Evolutionary conservation across 257 asterid genomes (phyloP).

Genomic region (Avicennia marina): DNA sequence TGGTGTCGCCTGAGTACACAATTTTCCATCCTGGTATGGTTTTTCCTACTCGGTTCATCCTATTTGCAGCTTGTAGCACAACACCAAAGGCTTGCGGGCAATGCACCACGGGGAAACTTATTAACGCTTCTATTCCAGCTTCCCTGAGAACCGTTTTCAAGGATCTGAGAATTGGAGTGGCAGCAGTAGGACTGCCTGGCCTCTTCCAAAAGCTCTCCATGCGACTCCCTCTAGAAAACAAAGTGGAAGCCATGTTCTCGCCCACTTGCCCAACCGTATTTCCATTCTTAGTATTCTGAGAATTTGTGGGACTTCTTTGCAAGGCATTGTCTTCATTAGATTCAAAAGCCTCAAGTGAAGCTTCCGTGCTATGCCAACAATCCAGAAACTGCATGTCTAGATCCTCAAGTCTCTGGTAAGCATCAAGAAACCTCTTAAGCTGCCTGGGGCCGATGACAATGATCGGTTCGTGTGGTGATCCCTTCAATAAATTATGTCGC

Average conservation of each 20-base stretch:
- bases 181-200: constrained; percentile 40
- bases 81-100: constrained; percentile 89
- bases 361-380: constrained; percentile 66
- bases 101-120: constrained; percentile 84
- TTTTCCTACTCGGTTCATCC: constrained; percentile 51
- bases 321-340: constrained; percentile 22
- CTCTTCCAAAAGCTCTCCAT: constrained; percentile 74
- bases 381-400: constrained; percentile 90
- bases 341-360: constrained; percentile 43
- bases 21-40: constrained; percentile 86
- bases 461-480: constrained; percentile 60
- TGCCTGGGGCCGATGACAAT: constrained; percentile 80
- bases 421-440: constrained; percentile 83
- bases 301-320: neutral
- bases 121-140: constrained; percentile 64
- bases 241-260: constrained; percentile 21
- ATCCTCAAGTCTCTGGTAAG: constrained; percentile 92
- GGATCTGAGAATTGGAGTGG: constrained; percentile 36
- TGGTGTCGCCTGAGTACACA: constrained; percentile 94
- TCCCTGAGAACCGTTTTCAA: constrained; percentile 47
- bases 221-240: constrained; percentile 59
- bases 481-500: constrained; percentile 60
- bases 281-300: too few relatives aligned
- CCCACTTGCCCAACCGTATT: constrained; percentile 14
- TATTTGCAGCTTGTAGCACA: constrained; percentile 49